Evolutionary conservation across 2,329 filamentous ascomycete species (phyloP), one percentile per base, ranked within the genome.

Genomic region (Pseudogymnoascus sp.): DNA sequence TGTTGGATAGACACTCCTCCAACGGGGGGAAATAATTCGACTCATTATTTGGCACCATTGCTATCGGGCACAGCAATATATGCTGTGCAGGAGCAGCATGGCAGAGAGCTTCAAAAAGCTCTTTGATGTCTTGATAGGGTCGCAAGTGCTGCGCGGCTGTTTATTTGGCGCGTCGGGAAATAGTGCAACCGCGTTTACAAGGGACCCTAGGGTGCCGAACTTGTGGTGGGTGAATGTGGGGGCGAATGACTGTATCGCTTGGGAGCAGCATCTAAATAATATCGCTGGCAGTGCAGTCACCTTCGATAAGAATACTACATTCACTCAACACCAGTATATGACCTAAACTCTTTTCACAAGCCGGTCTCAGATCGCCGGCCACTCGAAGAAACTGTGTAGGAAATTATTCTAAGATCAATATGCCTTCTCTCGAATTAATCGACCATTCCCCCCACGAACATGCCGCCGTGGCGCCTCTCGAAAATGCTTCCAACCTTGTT

Each of bases 401-500:
- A 11, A 40, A 26, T 3, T n/a, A 28, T 31, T 57, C 10, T 13
- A 62, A 63, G 31, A 59, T 63, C 60, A 73, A 36, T 40, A 81
- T 81, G 79, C 70, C 77, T 66, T 68, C 74, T 64, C 74, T 78
- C 68, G 80, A 76, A 65, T 70, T 88, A 44, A 80, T 88, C 67
- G 93, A 97, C 74, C 87, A 97, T 76, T 97, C 93, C 65, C 92
- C 93, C 71, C 87, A 89, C 74, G 87, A 96, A 76, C 90, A 91
- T 65, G 83, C 88, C 67, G 87, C 89, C 62, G 87, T 87, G 31
- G 80, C 87, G 62, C 86, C 87, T 36, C 81, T 97, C 62, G 76
- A 88, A 23, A 92, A 87, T 61, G 95, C 95, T 26, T 90, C 89
- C 64, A 97, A 97, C 76, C 83, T 99, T 64, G 84, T 99, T 67